Evolutionary conservation across 164 flowering plant species (phyloP), one percentile per base, ranked within the genome.

Genomic region (Stephania yunnanensis): DNA sequence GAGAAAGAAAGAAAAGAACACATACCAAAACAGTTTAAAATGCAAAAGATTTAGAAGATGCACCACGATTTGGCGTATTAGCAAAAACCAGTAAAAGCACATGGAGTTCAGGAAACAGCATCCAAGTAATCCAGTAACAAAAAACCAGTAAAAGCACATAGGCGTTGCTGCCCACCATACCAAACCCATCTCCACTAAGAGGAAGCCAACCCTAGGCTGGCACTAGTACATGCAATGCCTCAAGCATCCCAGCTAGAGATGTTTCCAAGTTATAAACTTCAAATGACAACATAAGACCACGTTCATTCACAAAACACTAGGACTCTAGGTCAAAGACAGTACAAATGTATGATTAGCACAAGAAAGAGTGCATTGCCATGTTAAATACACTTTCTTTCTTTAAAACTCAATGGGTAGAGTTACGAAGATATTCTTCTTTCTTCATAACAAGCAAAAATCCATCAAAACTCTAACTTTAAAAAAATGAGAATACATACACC

Each of bases 21-120:
- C 98, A 98, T 89, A 79, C 89, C 82, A 95, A 69, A 29, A 78
- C 66, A 68, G 63, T 36, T 66, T 46, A 2, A 53, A 31, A 72
- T 6, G 72, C 29, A 31, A 46, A 75, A 5, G 9, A 55, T 12
- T 55, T 55, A 55, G 19, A 19, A 12, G 63, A 10, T 12, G 17
- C 63, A 2, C 63, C 63, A 10, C 17, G 1, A 55, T 4, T 55
- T 11, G 63, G 63, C 13, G 19, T 4, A 10, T 1, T 15, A 55
- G n/a, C 63, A 11, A 1, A 55, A 15, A 55, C 6, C 63, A 12
- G 63, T 11, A 12, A 10, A 15, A 15, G 17, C 63, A 55, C 11
- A 55, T 55, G 63, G 17, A 55, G 17, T 55, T 55, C 17, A 55
- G 42, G 42, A 36, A 2, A 36, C 42, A 55, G 17, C 63, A 4